These are phyloP conservation scores for Cryptosporidium tyzzeri DNA, from an alignment of 169 alveolate species.

Conservation along the genomic window DNA sequence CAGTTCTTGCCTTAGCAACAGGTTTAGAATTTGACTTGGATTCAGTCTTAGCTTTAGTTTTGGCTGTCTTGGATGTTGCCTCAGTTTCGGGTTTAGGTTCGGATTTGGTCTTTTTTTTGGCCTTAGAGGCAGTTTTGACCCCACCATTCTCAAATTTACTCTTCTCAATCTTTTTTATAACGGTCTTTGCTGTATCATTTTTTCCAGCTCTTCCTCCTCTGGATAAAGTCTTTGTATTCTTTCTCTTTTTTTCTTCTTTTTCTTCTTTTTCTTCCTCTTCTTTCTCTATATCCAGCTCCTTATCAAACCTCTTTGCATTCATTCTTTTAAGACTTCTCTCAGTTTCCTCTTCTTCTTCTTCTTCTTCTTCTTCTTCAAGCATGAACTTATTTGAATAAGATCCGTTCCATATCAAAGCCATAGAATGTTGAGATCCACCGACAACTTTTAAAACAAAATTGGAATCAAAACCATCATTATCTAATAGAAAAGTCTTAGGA, in stretches of 20 bases:
- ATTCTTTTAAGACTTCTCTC: conserved; percentile 19
- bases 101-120: not conserved
- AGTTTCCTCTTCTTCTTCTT: not conserved
- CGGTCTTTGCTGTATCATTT: not conserved
- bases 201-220: not conserved
- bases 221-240: not conserved
- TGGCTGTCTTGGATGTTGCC: not conserved
- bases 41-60: not conserved
- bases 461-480: not conserved
- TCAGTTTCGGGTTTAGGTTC: not conserved
- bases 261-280: too few relatives aligned
- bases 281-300: not conserved
- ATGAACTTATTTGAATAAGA: not conserved
- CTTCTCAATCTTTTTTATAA: not conserved
- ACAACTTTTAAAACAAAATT: conserved; percentile 26
- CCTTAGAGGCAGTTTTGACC: not conserved
- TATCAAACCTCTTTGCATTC: conserved; percentile 51
- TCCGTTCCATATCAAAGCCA: conserved; percentile 47
- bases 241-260: not conserved
- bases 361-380: not conserved
- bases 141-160: not conserved
- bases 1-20: not conserved
- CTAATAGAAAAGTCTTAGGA: conserved; percentile 18
- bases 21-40: not conserved
- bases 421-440: conserved; percentile 72